Evolutionary conservation across 2,329 filamentous ascomycete species (phyloP).

Genomic region (Microthyrium microscopicum): DNA sequence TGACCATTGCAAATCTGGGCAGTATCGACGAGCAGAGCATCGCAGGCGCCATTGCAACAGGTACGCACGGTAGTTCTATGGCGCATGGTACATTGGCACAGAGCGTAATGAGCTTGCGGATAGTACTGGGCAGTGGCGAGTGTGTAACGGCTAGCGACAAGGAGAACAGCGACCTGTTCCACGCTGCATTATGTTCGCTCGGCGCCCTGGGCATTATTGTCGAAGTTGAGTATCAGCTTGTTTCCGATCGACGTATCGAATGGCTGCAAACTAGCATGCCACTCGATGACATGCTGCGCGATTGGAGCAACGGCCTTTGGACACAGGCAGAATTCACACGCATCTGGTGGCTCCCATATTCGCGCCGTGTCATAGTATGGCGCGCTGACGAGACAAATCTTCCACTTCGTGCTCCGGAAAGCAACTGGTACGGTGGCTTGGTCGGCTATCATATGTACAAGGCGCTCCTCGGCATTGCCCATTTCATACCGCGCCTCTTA

Average conservation of each 20-base stretch:
- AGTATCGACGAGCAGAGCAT: slow-evolving; percentile 93
- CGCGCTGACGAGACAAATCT: slow-evolving; percentile 56
- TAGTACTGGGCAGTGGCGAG: slow-evolving; percentile 68
- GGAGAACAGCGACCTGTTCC: slow-evolving; percentile 64
- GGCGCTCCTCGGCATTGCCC: slow-evolving; percentile 66
- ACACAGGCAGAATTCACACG: slow-evolving; percentile 72
- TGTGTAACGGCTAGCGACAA: slow-evolving; percentile 51
- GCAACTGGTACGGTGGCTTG: slow-evolving; percentile 63
- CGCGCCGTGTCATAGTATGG: slow-evolving; percentile 77
- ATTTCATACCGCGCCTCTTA: slow-evolving; percentile 60
- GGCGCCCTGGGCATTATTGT: slow-evolving; percentile 83
- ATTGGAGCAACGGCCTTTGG: slow-evolving; percentile 66
- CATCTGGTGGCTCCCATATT: slow-evolving; percentile 97
- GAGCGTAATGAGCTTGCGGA: slow-evolving; percentile 53
- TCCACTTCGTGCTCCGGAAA: slow-evolving; percentile 25
- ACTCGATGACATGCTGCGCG: slow-evolving; percentile 49
- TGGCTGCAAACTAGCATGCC: slow-evolving; percentile 71
- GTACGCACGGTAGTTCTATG: slow-evolving; percentile 80
- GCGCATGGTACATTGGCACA: slow-evolving; percentile 73
- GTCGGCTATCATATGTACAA: slow-evolving; percentile 86
- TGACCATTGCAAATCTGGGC: slow-evolving; percentile 81
- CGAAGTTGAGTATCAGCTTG: slow-evolving; percentile 71
- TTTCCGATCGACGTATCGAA: slow-evolving; percentile 64
- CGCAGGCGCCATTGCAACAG: slow-evolving; percentile 80
- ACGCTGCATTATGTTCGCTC: slow-evolving; percentile 70